Percentiles rank a stretch among this genome's conserved stretches.
Evolutionary conservation across 164 flowering plant species (phyloP).

Genomic region (Taxillus chinensis): DNA sequence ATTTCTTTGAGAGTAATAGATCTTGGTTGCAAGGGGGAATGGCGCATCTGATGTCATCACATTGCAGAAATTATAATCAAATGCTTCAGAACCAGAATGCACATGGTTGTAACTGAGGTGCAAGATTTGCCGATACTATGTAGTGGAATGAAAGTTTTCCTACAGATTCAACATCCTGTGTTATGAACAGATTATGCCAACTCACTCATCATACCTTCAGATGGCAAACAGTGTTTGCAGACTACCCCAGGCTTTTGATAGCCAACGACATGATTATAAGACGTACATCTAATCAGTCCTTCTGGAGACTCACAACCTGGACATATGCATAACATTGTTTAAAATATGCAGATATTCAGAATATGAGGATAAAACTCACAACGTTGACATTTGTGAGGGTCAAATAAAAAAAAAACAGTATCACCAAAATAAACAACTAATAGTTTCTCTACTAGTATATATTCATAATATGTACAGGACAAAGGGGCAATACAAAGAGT

Average conservation of each 20-base stretch:
- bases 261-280: conserved; percentile 6
- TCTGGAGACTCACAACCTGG: conserved; percentile 10
- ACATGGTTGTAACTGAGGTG: not conserved
- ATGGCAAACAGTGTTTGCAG: conserved; percentile 5
- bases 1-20: conserved; percentile 58
- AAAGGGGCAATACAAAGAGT: no score
- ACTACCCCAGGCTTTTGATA: conserved; percentile 4
- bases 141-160: not conserved
- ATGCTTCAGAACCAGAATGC: not conserved
- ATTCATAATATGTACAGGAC: no score
- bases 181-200: not conserved
- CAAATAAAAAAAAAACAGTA: no score
- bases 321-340: not conserved
- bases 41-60: conserved; percentile 38
- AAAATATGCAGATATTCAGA: no score
- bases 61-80: conserved; percentile 4
- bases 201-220: conserved; percentile 8
- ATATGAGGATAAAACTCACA: no score
- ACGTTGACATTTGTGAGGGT: no score
- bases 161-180: not conserved
- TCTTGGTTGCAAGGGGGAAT: conserved; percentile 70
- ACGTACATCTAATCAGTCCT: conserved; percentile 5
- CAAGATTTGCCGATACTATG: not conserved
- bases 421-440: no score
- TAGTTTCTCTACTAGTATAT: no score